Conservation (phyloP, 2,329 filamentous ascomycete genomes). For the Ceratocystis destructans region DNA sequence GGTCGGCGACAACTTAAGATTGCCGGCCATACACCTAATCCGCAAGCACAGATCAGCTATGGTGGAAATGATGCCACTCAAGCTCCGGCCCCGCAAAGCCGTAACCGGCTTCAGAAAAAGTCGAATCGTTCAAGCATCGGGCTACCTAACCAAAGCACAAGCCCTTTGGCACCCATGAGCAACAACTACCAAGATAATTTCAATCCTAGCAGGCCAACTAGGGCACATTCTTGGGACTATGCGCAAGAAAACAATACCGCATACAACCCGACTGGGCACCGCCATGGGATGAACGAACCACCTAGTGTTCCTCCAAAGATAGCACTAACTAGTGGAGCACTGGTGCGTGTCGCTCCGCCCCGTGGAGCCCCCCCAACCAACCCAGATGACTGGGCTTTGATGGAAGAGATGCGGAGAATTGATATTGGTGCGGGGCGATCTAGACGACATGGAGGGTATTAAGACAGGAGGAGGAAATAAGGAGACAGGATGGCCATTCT, state of each 20-base stretch:
- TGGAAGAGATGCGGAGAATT: slow-evolving; percentile 57
- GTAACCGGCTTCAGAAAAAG: slow-evolving; percentile 55
- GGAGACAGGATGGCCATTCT: neutral
- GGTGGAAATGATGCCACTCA: slow-evolving; percentile 24
- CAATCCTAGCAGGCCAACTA: slow-evolving; percentile 31
- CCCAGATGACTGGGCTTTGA: slow-evolving; percentile 43
- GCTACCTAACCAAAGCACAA: slow-evolving; percentile 29
- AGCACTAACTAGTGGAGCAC: slow-evolving; percentile 32
- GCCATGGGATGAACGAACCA: slow-evolving; percentile 24
- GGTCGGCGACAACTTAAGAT: slow-evolving; percentile 38
- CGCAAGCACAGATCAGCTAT: slow-evolving; percentile 24
- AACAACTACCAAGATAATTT: slow-evolving; percentile 28
- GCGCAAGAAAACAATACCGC: slow-evolving; percentile 17
- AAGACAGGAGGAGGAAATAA: slow-evolving; percentile 16
- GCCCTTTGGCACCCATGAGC: slow-evolving; percentile 36
- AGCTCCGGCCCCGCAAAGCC: slow-evolving; percentile 27
- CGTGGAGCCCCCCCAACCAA: slow-evolving; percentile 25
- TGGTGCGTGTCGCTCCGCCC: slow-evolving; percentile 23
- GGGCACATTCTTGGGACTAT: slow-evolving; percentile 40
- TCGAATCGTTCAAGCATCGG: slow-evolving; percentile 33
- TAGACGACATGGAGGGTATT: slow-evolving; percentile 35
- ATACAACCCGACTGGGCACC: slow-evolving; percentile 30
- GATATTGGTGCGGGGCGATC: slow-evolving; percentile 50
- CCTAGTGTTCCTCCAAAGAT: slow-evolving; percentile 28
- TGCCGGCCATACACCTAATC: slow-evolving; percentile 33